Base-by-base conservation (phyloP, 805 yeast species). In the Suhomyces pyralidae region DNA sequence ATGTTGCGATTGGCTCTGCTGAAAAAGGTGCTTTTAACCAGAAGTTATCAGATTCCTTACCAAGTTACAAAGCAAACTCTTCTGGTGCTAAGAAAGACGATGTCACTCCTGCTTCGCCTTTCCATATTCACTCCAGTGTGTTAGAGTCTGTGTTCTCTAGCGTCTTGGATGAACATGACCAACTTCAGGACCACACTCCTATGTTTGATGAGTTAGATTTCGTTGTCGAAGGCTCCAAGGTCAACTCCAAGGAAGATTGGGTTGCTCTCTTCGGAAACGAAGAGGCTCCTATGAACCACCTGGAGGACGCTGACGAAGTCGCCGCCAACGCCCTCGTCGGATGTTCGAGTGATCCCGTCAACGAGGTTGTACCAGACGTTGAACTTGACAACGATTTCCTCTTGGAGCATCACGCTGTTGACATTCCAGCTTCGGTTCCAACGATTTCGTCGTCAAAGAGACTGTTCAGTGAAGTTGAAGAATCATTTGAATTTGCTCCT, bases 171-270 rank as follows among this genome's bases (percentile, higher is more conserved):
- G 74, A 68, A 48, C 52, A 58, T 53, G 64, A 61, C 54, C 64
- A 62, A 44, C 56, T 65, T 51, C 66, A 63, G 51, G 81, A 78
- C 58, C 64, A 68, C 49, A 74, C 84, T 60, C 85, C 88, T 52
- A 80, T 84, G 81, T 85, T 85, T 60, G 86, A 82, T 61, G 82
- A 82, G 51, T 62, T 68, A 54, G 81, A 74, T 56, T 73, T 72
- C 51, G 68, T 73, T 50, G 63, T 73, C 26, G 78, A 74, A 52
- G 76, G 77, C 50, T 61, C 65, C 46, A 67, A 68, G 58, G 72
- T 65, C 51, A 69, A 70, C 65, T 60, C 66, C 50, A 74, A 71
- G 54, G 77, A 80, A 36, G 79, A 79, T 58, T 85, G 90, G 90
- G 81, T 79, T 44, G 81, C 90, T 12, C 73, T 86, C 53, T 85